These are phyloP conservation scores for Aspergillus versicolor DNA, from an alignment of 2,329 filamentous ascomycete species.

Conservation along the genomic window DNA sequence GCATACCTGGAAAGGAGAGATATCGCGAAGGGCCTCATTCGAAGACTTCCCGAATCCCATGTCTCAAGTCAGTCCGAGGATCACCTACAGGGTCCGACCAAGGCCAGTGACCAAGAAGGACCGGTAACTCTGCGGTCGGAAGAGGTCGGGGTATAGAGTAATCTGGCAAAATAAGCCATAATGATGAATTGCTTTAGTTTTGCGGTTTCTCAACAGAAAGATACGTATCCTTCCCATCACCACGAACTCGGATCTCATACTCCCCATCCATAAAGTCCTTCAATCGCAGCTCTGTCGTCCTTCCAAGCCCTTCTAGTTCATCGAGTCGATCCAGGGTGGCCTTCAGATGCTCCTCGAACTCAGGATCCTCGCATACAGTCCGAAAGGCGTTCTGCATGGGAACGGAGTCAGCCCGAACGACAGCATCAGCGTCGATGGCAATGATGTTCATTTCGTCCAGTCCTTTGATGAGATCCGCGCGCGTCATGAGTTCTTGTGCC, in stretches of 20 bases:
- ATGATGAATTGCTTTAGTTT: too few relatives aligned
- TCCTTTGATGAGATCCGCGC: constrained; percentile 86
- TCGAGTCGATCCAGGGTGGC: constrained; percentile 78
- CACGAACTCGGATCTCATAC: constrained; percentile 60
- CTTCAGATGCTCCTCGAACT: constrained; percentile 80
- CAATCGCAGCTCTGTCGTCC: constrained; percentile 91
- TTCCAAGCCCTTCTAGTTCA: constrained; percentile 86
- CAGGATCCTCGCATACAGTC: constrained; percentile 72
- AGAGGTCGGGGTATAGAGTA: not conserved
- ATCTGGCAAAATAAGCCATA: too few relatives aligned
- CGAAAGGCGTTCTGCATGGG: constrained; percentile 94
- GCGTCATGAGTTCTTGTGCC: constrained; percentile 89
- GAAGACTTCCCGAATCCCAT: not conserved
- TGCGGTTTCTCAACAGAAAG: constrained; percentile 1
- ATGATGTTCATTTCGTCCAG: constrained; percentile 96
- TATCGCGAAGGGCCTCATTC: constrained; percentile 3
- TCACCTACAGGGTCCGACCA: not conserved
- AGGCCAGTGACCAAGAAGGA: not conserved
- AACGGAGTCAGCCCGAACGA: constrained; percentile 88
- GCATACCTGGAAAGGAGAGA: constrained; percentile 31
- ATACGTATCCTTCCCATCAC: not conserved
- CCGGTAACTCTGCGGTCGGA: not conserved
- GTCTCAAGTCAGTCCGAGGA: not conserved
- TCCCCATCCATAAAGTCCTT: constrained; percentile 89
- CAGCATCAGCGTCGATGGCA: constrained; percentile 82